phyloP scores from a whole-genome alignment of 371 early-diverging fungal genomes.

The Umbelopsis sp. region DNA sequence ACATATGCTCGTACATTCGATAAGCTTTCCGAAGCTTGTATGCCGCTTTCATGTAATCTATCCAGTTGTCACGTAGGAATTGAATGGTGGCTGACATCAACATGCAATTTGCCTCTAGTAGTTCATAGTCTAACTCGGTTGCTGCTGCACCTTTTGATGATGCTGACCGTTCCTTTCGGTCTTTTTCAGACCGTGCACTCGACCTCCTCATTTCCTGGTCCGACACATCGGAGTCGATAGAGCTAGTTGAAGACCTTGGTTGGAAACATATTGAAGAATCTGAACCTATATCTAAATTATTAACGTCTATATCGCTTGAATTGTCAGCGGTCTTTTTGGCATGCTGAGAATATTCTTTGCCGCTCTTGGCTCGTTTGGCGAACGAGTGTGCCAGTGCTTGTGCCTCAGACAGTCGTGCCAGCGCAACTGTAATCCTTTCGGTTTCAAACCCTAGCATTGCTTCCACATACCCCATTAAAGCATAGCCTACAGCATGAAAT shows the following conservation, averaged over 20 bases:
- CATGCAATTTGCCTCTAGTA: constrained; percentile 48
- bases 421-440: constrained; percentile 42
- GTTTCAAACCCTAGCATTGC: constrained; percentile 52
- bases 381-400: constrained; percentile 40
- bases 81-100: constrained; percentile 53
- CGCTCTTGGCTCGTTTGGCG: constrained; percentile 28
- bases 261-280: not conserved
- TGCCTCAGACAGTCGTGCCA: constrained; percentile 43
- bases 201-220: not conserved
- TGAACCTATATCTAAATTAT: not conserved
- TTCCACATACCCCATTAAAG: constrained; percentile 52
- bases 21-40: constrained; percentile 52
- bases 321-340: not conserved
- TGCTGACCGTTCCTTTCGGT: not conserved
- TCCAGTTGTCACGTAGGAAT: constrained; percentile 48
- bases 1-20: constrained; percentile 51
- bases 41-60: constrained; percentile 54
- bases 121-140: constrained; percentile 39
- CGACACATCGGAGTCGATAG: not conserved
- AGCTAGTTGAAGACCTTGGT: constrained; percentile 1
- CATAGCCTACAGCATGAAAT: constrained; percentile 54
- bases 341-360: not conserved
- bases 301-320: constrained; percentile 10
- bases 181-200: not conserved
- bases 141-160: not conserved